Percentiles rank a stretch among this genome's conserved stretches.
phyloP scores from a whole-genome alignment of 2,329 filamentous ascomycete species.

The Cadophora luteo-olivacea region DNA sequence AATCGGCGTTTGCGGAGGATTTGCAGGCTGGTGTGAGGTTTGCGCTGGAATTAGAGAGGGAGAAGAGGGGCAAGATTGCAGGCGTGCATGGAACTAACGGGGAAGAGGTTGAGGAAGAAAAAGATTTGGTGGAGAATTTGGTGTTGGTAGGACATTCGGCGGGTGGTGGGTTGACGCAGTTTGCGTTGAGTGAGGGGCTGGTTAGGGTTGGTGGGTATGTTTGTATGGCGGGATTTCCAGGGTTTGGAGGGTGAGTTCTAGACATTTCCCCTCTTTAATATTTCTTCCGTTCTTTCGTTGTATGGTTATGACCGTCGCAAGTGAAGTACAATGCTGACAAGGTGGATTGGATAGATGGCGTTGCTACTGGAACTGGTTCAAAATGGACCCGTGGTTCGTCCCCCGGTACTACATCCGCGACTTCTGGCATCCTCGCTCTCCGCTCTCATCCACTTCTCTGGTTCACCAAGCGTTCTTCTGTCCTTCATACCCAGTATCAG shows the following conservation, averaged over 20 bases:
- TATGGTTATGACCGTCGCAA: too few relatives aligned
- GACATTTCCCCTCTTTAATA: neutral
- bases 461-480: constrained; percentile 52
- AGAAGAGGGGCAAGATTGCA: constrained; percentile 32
- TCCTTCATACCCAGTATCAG: constrained; percentile 39
- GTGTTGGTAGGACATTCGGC: constrained; percentile 49
- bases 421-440: constrained; percentile 47
- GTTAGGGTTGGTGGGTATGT: constrained; percentile 46
- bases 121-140: constrained; percentile 23
- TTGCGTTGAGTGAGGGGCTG: constrained; percentile 44
- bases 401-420: constrained; percentile 45
- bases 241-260: constrained; percentile 48
- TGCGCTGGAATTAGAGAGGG: constrained; percentile 17
- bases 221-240: constrained; percentile 47
- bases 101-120: constrained; percentile 34
- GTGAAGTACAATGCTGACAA: constrained; percentile 25
- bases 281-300: neutral
- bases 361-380: constrained; percentile 45
- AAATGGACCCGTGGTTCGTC: constrained; percentile 48
- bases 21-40: constrained; percentile 24
- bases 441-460: constrained; percentile 48
- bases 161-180: constrained; percentile 50
- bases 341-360: constrained; percentile 24
- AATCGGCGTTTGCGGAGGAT: constrained; percentile 28
- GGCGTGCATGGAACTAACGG: too few relatives aligned